A percentile compares a stretch with the other conserved stretches of the same genome.
Conservation (phyloP, 441 rosid species). For the Populus trichocarpa region DNA sequence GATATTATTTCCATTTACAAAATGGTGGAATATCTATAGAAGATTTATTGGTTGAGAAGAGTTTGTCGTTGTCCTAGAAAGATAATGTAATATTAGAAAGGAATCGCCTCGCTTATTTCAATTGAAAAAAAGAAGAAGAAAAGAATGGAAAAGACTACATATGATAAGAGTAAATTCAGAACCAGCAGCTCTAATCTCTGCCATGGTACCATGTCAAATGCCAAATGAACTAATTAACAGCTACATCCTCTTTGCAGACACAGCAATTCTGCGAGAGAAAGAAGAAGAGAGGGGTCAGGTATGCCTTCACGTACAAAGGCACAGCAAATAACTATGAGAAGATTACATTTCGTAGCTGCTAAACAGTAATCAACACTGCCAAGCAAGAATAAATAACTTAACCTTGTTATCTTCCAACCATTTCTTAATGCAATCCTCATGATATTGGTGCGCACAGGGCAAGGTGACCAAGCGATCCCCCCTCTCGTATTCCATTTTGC, state of each 20-base stretch:
- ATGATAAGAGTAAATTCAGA: no score
- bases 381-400: neutral
- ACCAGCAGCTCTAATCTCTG: no score
- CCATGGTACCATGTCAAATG: neutral
- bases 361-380: neutral
- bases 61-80: no score
- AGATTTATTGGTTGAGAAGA: no score
- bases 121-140: no score
- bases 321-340: neutral
- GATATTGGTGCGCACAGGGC: conserved; percentile 18
- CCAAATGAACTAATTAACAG: neutral
- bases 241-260: conserved; percentile 15
- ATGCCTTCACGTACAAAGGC: neutral
- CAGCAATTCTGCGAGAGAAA: conserved; percentile 3
- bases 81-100: no score
- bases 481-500: conserved; percentile 4
- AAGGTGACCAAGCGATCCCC: conserved; percentile 6
- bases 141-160: no score
- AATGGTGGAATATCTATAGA: no score
- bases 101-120: no score
- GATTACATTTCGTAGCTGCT: no score
- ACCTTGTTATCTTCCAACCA: conserved; percentile 7
- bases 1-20: no score
- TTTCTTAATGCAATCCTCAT: neutral
- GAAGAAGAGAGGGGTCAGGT: neutral